A percentile compares a stretch with the other conserved stretches of the same genome.
These are phyloP conservation scores for Ustilago vetiveriae DNA, from an alignment of 1,284 basidiomycete genomes.

Conservation along the genomic window DNA sequence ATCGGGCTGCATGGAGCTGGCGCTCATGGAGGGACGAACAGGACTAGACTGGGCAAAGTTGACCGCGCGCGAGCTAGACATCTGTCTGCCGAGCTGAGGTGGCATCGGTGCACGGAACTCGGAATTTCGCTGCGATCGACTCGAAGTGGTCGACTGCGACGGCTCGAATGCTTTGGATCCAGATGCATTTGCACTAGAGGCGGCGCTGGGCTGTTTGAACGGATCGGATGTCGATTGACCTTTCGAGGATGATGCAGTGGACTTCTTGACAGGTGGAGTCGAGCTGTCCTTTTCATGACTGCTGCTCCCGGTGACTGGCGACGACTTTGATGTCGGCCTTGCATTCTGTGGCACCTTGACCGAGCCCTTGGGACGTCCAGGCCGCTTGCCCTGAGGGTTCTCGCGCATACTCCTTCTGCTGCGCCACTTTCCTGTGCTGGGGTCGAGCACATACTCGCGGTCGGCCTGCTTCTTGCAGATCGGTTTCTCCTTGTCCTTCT, in stretches of 20 bases:
- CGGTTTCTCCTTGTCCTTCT: conserved; percentile 32
- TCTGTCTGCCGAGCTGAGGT: conserved; percentile 13
- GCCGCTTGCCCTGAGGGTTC: conserved; percentile 44
- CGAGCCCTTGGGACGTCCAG: conserved; percentile 50
- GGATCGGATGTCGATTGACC: background rate
- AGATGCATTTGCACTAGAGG: background rate
- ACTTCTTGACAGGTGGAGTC: background rate
- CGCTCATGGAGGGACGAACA: conserved; percentile 38
- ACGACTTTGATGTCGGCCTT: conserved; percentile 13
- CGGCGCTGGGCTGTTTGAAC: conserved; percentile 8
- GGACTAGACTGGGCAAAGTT: conserved; percentile 53
- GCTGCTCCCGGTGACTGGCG: conserved; percentile 6
- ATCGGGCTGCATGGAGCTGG: conserved; percentile 33
- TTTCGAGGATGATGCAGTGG: background rate
- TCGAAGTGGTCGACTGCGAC: background rate
- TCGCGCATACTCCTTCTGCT: conserved; percentile 52
- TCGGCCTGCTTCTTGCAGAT: conserved; percentile 44
- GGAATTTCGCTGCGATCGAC: background rate
- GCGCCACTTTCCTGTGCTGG: conserved; percentile 47
- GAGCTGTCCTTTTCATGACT: conserved; percentile 8
- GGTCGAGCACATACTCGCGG: conserved; percentile 38
- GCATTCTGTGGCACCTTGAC: conserved; percentile 30
- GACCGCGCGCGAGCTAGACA: conserved; percentile 7
- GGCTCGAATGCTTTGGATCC: background rate
- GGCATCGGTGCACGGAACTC: conserved; percentile 24